These are phyloP conservation scores for Cladobotryum mycophilum DNA, from an alignment of 2,329 filamentous ascomycete genomes.

Conservation along the genomic window DNA sequence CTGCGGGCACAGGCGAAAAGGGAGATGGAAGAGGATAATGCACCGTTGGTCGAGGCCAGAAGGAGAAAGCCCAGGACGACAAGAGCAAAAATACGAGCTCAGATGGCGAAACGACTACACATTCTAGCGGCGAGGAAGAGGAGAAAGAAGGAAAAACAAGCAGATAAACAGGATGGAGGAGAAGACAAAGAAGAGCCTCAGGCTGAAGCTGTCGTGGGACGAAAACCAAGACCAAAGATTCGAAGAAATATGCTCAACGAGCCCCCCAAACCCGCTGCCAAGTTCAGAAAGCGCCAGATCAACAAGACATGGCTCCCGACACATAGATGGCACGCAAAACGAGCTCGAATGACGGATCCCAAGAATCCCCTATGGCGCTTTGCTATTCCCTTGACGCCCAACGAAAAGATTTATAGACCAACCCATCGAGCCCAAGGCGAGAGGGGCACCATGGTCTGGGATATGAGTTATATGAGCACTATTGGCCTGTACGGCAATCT, in stretches of 20 bases:
- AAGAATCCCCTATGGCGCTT: slow-evolving; percentile 84
- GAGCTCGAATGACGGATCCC: slow-evolving; percentile 79
- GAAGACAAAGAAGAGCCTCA: slow-evolving; percentile 7
- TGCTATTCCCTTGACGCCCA: slow-evolving; percentile 75
- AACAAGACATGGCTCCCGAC: slow-evolving; percentile 94
- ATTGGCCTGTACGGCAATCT: slow-evolving; percentile 67
- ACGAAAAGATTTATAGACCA: slow-evolving; percentile 81
- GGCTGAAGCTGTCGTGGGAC: slow-evolving; percentile 16
- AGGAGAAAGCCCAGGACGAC: slow-evolving; percentile 55
- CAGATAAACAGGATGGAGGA: slow-evolving; percentile 16
- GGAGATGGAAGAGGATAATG: slow-evolving; percentile 87
- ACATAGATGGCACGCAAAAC: slow-evolving; percentile 88
- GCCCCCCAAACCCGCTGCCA: slow-evolving; percentile 48
- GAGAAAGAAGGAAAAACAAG: slow-evolving; percentile 32
- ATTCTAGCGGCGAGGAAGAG: slow-evolving; percentile 54
- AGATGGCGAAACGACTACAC: slow-evolving; percentile 67
- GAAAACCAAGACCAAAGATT: slow-evolving; percentile 54
- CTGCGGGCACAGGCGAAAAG: slow-evolving; percentile 61
- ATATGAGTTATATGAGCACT: slow-evolving; percentile 89
- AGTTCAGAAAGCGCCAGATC: slow-evolving; percentile 77
- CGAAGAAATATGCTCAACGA: slow-evolving; percentile 64
- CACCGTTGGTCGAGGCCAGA: slow-evolving; percentile 65
- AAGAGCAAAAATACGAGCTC: slow-evolving; percentile 58
- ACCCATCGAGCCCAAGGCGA: slow-evolving; percentile 74
- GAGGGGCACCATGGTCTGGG: slow-evolving; percentile 79